Evolutionary conservation across 805 yeast genomes (phyloP).

Genomic region (Suhomyces sp.): DNA sequence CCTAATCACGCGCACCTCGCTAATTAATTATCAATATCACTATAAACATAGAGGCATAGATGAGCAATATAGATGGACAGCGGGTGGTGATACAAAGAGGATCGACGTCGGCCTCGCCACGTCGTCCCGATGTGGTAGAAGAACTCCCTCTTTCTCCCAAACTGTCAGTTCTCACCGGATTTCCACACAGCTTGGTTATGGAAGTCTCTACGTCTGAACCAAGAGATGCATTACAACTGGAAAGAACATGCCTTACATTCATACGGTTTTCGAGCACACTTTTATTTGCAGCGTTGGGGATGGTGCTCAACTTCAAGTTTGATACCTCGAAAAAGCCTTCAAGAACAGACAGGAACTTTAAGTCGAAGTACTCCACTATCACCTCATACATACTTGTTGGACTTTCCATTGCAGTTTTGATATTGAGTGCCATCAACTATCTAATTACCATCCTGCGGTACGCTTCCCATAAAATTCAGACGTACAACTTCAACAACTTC

Average conservation of each 20-base stretch:
- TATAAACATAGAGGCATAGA: neutral
- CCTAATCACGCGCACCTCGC: neutral
- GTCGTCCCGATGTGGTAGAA: neutral
- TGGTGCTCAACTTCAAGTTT: conserved; percentile 43
- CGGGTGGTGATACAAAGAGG: neutral
- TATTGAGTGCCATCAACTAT: conserved; percentile 41
- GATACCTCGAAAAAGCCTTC: conserved; percentile 23
- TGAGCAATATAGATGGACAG: neutral
- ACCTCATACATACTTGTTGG: conserved; percentile 33
- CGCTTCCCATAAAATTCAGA: conserved; percentile 39
- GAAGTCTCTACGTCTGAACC: conserved; percentile 47
- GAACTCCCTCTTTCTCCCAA: neutral
- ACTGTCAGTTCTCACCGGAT: conserved; percentile 3
- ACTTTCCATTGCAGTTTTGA: conserved; percentile 36
- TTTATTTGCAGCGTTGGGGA: conserved; percentile 46
- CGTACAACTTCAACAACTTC: conserved; percentile 29
- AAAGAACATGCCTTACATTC: conserved; percentile 51
- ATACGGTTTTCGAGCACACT: conserved; percentile 45
- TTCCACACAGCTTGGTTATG: conserved; percentile 25
- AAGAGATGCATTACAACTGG: conserved; percentile 52
- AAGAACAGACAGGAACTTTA: neutral
- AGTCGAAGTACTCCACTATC: conserved; percentile 1
- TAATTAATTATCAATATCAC: neutral
- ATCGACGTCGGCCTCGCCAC: neutral
- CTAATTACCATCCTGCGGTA: conserved; percentile 43